These are phyloP conservation scores for Spathaspora sp. DNA, from an alignment of 1,139 yeast genomes.

Conservation along the genomic window DNA sequence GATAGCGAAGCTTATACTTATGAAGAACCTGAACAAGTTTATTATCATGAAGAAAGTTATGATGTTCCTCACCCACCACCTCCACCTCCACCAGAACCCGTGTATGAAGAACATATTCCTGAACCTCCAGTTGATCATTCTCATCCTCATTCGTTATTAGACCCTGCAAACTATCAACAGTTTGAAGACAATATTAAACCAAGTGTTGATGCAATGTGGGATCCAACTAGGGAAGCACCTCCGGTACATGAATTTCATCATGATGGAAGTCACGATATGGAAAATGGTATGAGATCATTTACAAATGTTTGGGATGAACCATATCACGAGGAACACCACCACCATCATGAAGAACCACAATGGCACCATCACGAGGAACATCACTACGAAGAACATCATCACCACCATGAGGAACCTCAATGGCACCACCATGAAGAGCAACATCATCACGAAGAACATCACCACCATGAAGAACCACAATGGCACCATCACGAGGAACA, in stretches of 20 bases:
- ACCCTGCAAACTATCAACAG: slow-evolving; percentile 31
- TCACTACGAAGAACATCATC: slow-evolving; percentile 8
- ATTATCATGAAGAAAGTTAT: slow-evolving; percentile 3
- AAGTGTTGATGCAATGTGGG: slow-evolving; percentile 38
- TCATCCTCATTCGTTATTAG: slow-evolving; percentile 21
- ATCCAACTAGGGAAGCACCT: slow-evolving; percentile 40
- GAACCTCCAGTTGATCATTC: slow-evolving; percentile 9
- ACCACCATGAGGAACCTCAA: slow-evolving; percentile 11
- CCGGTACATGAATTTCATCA: slow-evolving; percentile 16
- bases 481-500: slow-evolving; percentile 2
- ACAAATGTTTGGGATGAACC: slow-evolving; percentile 18
- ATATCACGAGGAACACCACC: slow-evolving; percentile 2
- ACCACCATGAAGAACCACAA: slow-evolving; percentile 5
- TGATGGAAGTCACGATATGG: slow-evolving; percentile 6
- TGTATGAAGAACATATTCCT: slow-evolving; percentile 5
- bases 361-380: slow-evolving; percentile 2
- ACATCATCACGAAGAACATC: slow-evolving; percentile 1
- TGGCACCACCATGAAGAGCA: slow-evolving; percentile 12
- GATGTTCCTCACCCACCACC: slow-evolving; percentile 1
- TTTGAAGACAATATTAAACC: slow-evolving; percentile 19
- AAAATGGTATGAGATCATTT: slow-evolving; percentile 13
- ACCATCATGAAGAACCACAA: slow-evolving; percentile 5
- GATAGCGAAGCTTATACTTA: slow-evolving; percentile 2
- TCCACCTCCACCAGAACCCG: slow-evolving; percentile 3
- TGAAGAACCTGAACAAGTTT: slow-evolving; percentile 3